Base-by-base conservation (phyloP, 164 flowering plant species). In the Magnolia changhungtana region DNA sequence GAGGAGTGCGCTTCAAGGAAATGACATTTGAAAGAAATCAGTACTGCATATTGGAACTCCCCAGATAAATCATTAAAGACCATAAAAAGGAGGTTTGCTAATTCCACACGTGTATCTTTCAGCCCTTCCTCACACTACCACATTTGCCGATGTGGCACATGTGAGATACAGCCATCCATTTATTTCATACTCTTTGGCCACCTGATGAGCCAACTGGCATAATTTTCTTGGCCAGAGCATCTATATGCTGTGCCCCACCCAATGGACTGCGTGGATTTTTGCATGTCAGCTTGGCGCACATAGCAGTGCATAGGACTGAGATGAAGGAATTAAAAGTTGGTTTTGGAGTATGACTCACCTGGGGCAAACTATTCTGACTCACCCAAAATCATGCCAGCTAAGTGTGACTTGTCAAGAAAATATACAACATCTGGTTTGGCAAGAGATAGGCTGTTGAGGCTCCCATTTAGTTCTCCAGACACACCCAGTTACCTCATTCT, bases 1-100 rank as follows among this genome's bases (percentile, higher is more conserved):
- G 87, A 59, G 98, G 98, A 68, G 93, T 87, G 29, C 94, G 90
- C 97, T 95, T 81, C 83, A 86, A 75, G 50, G 21, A 70, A 73
- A 61, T 9, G 11, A 67, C 73, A 74, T 68, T 11, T 14, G 64
- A 51, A 50, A 19, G 16, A 68, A 76, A 49, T 77, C 20, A 77
- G 63, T 13, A 24, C 20, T 21, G 27, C 27, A 59, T 55, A 27
- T 13, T 63, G 50, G 45, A 19, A 13, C 5, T 65, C 4, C 4
- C 23, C 66, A 31, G 45, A 37, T 52, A 64, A 58, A 52, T n/a
- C 24, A 65, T 16, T 55, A 55, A 55, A 55, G 61, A 55, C 18
- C 13, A 11, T 55, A 55, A 55, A 11, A 55, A 55, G 61, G 61
- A 9, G 61, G 61, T 55, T 11, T 11, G 61, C 61, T 16, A 55